Evolutionary conservation across 306 rosid genomes (phyloP).

Genomic region (Astragalus glycyphyllos): DNA sequence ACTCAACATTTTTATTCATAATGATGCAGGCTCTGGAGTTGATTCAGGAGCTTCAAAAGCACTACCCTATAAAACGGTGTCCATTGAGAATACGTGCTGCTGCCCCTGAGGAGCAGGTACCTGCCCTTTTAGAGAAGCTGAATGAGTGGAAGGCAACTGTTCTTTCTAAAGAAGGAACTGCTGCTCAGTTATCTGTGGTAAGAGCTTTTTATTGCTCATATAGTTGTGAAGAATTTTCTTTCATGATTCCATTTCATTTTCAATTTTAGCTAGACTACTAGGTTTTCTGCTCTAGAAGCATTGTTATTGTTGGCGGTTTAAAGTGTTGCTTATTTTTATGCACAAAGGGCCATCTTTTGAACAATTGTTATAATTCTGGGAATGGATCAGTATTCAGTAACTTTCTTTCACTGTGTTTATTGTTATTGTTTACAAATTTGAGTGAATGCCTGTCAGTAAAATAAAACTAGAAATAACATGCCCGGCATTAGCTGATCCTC

Average conservation of each 20-base stretch:
- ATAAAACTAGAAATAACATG: conserved; percentile 25
- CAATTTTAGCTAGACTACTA: background rate
- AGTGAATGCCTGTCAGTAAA: background rate
- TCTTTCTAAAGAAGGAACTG: conserved; percentile 71
- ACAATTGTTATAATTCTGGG: background rate
- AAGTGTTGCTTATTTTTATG: conserved; percentile 5
- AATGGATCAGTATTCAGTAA: background rate
- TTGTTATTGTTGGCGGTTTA: conserved; percentile 23
- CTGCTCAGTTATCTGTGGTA: conserved; percentile 71
- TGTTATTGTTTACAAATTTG: conserved; percentile 22
- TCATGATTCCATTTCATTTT: conserved; percentile 12
- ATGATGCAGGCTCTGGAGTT: conserved; percentile 83
- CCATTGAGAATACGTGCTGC: conserved; percentile 75
- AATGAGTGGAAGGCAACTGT: conserved; percentile 69
- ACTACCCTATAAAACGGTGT: conserved; percentile 87
- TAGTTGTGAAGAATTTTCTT: conserved; percentile 17
- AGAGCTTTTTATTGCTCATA: conserved; percentile 36
- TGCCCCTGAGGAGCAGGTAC: conserved; percentile 57
- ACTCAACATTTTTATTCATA: background rate
- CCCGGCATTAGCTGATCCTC: background rate
- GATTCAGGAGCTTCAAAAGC: conserved; percentile 97
- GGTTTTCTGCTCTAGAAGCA: conserved; percentile 15
- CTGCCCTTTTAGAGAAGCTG: conserved; percentile 71
- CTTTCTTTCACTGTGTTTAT: background rate
- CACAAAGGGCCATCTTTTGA: conserved; percentile 4